Evolutionary conservation across 768 basidiomycete species (phyloP).

Genomic region (Pleurotus cornucopiae): DNA sequence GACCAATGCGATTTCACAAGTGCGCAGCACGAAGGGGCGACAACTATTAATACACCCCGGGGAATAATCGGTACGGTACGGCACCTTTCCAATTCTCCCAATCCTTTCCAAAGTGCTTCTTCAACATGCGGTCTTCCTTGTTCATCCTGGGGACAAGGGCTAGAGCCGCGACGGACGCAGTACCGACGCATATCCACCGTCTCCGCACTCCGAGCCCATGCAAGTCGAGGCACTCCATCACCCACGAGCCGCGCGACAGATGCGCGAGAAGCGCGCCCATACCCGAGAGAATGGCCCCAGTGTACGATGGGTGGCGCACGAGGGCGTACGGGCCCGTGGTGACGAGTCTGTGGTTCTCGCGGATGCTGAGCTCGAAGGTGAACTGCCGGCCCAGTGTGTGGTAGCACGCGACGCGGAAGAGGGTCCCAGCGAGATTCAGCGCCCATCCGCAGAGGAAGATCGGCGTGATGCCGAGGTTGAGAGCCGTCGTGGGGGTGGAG

Average conservation of each 20-base stretch:
- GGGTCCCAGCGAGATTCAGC: constrained; percentile 14
- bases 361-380: constrained; percentile 23
- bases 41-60: constrained; percentile 19
- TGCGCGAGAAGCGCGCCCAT: not conserved
- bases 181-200: not conserved
- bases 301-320: constrained; percentile 26
- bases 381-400: constrained; percentile 20
- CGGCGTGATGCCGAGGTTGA: constrained; percentile 10
- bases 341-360: constrained; percentile 19
- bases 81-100: constrained; percentile 24
- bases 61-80: constrained; percentile 25
- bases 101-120: constrained; percentile 23
- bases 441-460: constrained; percentile 14
- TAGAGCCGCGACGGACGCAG: not conserved
- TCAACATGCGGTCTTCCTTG: constrained; percentile 26
- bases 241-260: constrained; percentile 1
- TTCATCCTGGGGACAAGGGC: constrained; percentile 11
- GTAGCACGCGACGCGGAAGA: constrained; percentile 22
- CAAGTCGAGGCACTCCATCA: not conserved
- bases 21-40: no score
- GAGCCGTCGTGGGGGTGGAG: no score
- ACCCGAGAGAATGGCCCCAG: constrained; percentile 9
- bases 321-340: constrained; percentile 23
- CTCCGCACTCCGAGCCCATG: not conserved
- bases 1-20: no score